Evolutionary conservation across 306 rosid genomes (phyloP).

Genomic region (Vicia villosa): DNA sequence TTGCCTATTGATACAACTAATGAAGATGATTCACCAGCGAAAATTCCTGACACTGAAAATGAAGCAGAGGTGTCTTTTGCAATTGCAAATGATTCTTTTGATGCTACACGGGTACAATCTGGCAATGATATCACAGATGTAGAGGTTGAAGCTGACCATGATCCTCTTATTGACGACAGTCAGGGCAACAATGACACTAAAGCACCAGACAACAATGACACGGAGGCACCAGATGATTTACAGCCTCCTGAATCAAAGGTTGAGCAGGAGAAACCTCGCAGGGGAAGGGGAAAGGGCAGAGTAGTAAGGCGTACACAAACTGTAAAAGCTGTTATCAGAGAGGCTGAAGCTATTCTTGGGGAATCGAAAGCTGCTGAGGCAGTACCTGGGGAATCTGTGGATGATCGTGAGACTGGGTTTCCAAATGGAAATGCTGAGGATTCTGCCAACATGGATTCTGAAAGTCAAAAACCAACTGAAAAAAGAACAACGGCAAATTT

Average conservation of each 20-base stretch:
- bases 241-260: constrained; percentile 59
- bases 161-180: constrained; percentile 60
- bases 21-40: constrained; percentile 53
- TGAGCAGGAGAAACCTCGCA: constrained; percentile 47
- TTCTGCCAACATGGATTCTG: constrained; percentile 57
- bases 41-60: constrained; percentile 51
- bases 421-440: constrained; percentile 75
- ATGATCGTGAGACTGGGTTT: constrained; percentile 53
- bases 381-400: constrained; percentile 62
- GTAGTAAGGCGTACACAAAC: constrained; percentile 55
- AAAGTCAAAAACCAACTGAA: constrained; percentile 50
- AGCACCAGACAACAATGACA: constrained; percentile 62
- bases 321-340: constrained; percentile 69
- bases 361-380: constrained; percentile 63
- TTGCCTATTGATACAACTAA: constrained; percentile 41
- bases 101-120: constrained; percentile 52
- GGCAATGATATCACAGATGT: constrained; percentile 60
- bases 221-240: constrained; percentile 55
- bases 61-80: constrained; percentile 73
- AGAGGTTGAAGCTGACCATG: constrained; percentile 63
- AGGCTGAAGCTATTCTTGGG: constrained; percentile 75
- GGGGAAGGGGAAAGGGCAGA: constrained; percentile 57
- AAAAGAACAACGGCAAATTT: constrained; percentile 44
- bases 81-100: constrained; percentile 75
- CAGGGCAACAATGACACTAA: constrained; percentile 64